Conservation (phyloP, 2,329 filamentous ascomycete species). For the Elsinoe perseae region DNA sequence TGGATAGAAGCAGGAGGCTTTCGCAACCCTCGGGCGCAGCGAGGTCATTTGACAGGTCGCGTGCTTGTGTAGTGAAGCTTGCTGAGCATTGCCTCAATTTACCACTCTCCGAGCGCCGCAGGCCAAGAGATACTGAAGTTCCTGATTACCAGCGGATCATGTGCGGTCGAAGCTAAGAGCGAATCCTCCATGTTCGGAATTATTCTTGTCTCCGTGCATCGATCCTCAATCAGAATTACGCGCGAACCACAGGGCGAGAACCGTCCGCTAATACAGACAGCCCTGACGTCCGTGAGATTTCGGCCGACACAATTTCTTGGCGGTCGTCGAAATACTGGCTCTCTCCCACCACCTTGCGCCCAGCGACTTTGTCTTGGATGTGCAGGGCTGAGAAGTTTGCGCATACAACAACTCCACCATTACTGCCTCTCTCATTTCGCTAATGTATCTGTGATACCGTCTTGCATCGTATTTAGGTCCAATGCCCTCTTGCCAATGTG, state of each 20-base stretch:
- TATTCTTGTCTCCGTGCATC: not conserved
- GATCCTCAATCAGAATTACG: not conserved
- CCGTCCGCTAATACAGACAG: not conserved
- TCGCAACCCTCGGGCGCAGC: not conserved
- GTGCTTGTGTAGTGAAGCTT: not conserved
- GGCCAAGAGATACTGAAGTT: not conserved
- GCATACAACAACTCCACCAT: not conserved
- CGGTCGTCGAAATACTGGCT: conserved; percentile 4
- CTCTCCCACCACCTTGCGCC: not conserved
- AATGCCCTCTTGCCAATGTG: not conserved
- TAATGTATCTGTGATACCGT: not conserved
- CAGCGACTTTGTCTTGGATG: not conserved
- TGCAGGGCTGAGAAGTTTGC: conserved; percentile 1
- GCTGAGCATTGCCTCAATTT: not conserved
- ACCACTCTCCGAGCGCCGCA: not conserved
- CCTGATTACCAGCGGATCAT: conserved; percentile 2
- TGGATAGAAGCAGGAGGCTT: not conserved
- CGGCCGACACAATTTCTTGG: not conserved
- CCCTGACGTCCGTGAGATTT: conserved; percentile 1
- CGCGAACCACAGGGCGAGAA: not conserved
- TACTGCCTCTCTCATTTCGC: not conserved
- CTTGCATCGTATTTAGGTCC: not conserved
- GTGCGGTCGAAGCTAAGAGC: not conserved
- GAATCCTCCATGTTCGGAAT: not conserved
- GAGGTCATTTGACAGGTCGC: conserved; percentile 1